Evolutionary conservation across 306 rosid species (phyloP).

Genomic region (Oxytropis ochrocephala): DNA sequence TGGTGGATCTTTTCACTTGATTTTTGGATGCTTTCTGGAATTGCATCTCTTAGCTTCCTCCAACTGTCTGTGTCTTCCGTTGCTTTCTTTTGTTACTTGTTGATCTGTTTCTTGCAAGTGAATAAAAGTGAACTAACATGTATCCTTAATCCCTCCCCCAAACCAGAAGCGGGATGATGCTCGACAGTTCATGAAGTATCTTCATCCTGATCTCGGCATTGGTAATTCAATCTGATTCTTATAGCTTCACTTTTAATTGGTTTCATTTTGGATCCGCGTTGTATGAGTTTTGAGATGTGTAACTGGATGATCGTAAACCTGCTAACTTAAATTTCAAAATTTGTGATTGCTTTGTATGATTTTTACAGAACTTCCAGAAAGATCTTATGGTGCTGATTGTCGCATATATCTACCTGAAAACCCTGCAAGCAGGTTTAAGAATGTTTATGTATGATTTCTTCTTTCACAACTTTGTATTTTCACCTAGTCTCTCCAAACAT

Average conservation of each 20-base stretch:
- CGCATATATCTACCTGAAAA: constrained; percentile 88
- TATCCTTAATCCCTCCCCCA: constrained; percentile 6
- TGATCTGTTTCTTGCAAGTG: constrained; percentile 3
- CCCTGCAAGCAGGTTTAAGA: constrained; percentile 93
- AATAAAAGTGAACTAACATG: constrained; percentile 10
- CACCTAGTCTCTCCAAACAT: neutral
- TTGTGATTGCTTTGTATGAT: constrained; percentile 20
- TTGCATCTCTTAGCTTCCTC: neutral
- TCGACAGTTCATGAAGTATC: constrained; percentile 96
- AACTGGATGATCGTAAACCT: neutral
- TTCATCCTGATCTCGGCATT: constrained; percentile 95
- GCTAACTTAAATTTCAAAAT: neutral
- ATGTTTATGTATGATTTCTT: constrained; percentile 96
- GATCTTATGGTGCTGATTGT: constrained; percentile 95
- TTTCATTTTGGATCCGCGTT: neutral
- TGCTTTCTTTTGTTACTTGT: neutral
- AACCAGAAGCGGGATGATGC: constrained; percentile 90
- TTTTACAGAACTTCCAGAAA: constrained; percentile 88
- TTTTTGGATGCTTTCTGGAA: neutral
- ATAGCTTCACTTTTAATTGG: neutral
- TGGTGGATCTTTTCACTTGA: neutral
- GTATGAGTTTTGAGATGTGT: neutral
- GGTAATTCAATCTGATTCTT: constrained; percentile 52
- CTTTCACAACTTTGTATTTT: constrained; percentile 37
- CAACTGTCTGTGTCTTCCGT: neutral